Evolutionary conservation across 2,329 filamentous ascomycete species (phyloP), one percentile per base, ranked within the genome.

Genomic region (Nemania bipapillata): DNA sequence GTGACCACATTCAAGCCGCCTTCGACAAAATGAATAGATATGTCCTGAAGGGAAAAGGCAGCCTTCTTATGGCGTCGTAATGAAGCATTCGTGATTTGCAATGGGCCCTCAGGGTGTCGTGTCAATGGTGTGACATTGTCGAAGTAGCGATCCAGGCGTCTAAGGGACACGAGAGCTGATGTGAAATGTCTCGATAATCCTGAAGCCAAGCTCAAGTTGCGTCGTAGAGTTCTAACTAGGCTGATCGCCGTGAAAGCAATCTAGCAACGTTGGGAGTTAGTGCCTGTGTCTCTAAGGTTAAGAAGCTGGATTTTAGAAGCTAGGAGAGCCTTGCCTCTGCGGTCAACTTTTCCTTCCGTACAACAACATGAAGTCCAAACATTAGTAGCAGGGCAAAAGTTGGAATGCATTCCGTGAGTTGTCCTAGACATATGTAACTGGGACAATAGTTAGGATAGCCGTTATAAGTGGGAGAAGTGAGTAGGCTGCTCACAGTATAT

Each of bases 231-330:
- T 71, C 84, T 83, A 71, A 87, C 82, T 7, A 89, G 80, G 7
- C 81, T 83, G 8, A 87, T 81, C 1, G 86, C 84, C 2, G 87
- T 89, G 71, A 89, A 89, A 9, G 86, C 87, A 45, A 85, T 81
- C n/a, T 70, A 59, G 47, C n/a, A 32, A 42, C 15, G 37, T 28
- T 6, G 32, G 0, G 12, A 40, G 61, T 68, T 4, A 70, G 50
- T 35, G 7, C 11, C 20, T 32, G 22, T 32, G 12, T 53, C 32
- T 17, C 24, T 12, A 5, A 24, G 35, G 17, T 52, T 22, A 3
- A 20, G 24, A 15, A 22, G 20, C 32, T 12, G 26, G 35, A 30
- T 15, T 42, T 9, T 24, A 42, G 32, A 28, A 32, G n/a, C 9
- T 6, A 24, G 7, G 20, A n/a, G 32, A 49, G 35, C 22, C 52